Percentiles rank a stretch among this genome's conserved stretches.
phyloP scores from a whole-genome alignment of 73 alveolate species.

The Tetrahymena elliotti region DNA sequence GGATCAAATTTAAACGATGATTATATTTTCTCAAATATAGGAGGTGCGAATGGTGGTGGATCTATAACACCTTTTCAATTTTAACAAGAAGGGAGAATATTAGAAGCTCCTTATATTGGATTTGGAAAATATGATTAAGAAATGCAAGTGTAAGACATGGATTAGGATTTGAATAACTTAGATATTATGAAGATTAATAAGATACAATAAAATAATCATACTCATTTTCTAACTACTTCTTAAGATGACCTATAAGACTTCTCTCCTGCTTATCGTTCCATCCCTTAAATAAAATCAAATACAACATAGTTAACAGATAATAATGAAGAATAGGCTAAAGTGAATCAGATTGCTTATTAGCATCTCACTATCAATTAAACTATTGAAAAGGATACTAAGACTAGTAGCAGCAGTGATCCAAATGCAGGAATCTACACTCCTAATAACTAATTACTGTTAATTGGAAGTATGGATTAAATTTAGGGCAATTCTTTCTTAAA shows the following conservation, averaged over 20 bases:
- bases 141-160: not conserved
- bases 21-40: not conserved
- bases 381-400: not conserved
- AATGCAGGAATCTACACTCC: not conserved
- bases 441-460: not conserved
- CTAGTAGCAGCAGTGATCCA: not conserved
- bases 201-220: not conserved
- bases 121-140: not conserved
- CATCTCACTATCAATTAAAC: not conserved
- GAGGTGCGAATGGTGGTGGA: not conserved
- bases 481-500: not conserved
- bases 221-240: not conserved
- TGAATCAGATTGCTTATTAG: not conserved
- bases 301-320: not conserved
- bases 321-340: not conserved
- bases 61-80: not conserved
- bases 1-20: not conserved
- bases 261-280: not conserved
- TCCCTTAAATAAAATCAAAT: not conserved
- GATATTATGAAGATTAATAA: not conserved
- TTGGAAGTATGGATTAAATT: not conserved
- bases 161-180: not conserved
- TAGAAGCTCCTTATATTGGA: not conserved
- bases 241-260: not conserved
- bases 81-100: not conserved